Evolutionary conservation across 108 stramenopile species (phyloP), one percentile per base, ranked within the genome.

Genomic region (Poteriospumella lacustris): DNA sequence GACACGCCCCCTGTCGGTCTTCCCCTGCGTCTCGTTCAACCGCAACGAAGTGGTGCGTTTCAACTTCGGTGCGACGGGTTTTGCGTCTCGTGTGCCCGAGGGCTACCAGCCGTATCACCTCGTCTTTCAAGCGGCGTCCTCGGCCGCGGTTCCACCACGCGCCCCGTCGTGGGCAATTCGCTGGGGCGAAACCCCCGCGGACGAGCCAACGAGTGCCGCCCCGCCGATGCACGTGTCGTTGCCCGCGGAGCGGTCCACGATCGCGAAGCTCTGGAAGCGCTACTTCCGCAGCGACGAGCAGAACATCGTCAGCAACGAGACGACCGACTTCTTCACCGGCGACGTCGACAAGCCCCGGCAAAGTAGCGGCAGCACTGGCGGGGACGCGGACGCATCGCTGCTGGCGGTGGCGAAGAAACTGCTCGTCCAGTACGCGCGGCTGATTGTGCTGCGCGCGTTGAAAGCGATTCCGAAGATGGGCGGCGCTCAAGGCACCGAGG

Each of bases 21-120:
- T 56, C 26, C 83, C 83, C 1, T 58, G 58, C 43, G 80, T 75
- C n/a, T 77, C 76, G 1, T 72, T 84, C 40, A 80, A 80, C 42
- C 62, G 80, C 15, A 79, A 75, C 28, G 83, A 84, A 75, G 75
- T 43, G 26, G 24, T 80, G 29, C 80, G 75, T 33, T 78, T 84
- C 42, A 80, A 80, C 47, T 80, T 84, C 29, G 83, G 83, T 24
- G n/a, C 40, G 39, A 9, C 12, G 2, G 34, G 44, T 24, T 76
- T 84, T 39, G 75, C 58, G 43, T 78, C 39, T 40, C 28, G 29
- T 34, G 79, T 78, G 33, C 83, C 83, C 1, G 43, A 26, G 40
- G 76, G 43, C 47, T 72, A n/a, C 77, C 42, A 15, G 44, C 26
- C 64, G 19, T 39, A 19, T 68, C 44, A 24, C 44, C 24, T 1